Percentiles rank a stretch among this genome's conserved stretches.
Evolutionary conservation across 352 stramenopile genomes (phyloP).

Genomic region (Nothophytophthora sp.): DNA sequence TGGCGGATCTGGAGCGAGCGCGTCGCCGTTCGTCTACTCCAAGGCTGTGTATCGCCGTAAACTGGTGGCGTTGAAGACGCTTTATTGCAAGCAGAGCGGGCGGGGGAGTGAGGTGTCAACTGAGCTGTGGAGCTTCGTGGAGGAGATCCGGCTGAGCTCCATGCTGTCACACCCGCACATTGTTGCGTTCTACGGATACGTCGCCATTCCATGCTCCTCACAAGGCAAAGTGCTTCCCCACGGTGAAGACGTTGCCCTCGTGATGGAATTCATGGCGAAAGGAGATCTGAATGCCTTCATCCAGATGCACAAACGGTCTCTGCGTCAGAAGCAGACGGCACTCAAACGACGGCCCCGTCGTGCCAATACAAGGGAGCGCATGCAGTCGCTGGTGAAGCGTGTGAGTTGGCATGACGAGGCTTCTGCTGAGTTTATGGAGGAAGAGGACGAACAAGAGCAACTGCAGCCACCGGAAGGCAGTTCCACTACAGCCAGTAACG

Average conservation of each 20-base stretch:
- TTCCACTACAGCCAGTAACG: neutral
- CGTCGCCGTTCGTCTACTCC: slow-evolving; percentile 27
- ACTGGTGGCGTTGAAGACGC: slow-evolving; percentile 20
- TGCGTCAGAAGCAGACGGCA: slow-evolving; percentile 9
- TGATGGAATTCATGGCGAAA: slow-evolving; percentile 41
- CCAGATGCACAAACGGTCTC: slow-evolving; percentile 20
- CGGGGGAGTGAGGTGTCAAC: neutral
- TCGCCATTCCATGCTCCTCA: slow-evolving; percentile 6
- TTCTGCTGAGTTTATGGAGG: neutral
- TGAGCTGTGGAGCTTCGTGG: slow-evolving; percentile 18
- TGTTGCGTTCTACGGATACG: slow-evolving; percentile 28
- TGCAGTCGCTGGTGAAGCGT: slow-evolving; percentile 3
- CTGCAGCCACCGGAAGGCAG: slow-evolving; percentile 3
- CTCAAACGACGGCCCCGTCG: neutral
- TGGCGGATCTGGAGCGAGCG: neutral
- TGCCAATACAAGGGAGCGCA: neutral
- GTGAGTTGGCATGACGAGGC: slow-evolving; percentile 18
- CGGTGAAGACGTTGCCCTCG: slow-evolving; percentile 23
- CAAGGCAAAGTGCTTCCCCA: neutral
- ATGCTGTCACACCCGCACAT: slow-evolving; percentile 31
- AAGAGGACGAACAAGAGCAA: slow-evolving; percentile 9
- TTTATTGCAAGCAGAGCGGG: neutral
- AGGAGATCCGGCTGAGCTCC: slow-evolving; percentile 30
- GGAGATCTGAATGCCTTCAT: slow-evolving; percentile 44
- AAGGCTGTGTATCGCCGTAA: slow-evolving; percentile 22